phyloP scores from a whole-genome alignment of 495 filamentous ascomycete genomes.

The Cenococcum geophilum region DNA sequence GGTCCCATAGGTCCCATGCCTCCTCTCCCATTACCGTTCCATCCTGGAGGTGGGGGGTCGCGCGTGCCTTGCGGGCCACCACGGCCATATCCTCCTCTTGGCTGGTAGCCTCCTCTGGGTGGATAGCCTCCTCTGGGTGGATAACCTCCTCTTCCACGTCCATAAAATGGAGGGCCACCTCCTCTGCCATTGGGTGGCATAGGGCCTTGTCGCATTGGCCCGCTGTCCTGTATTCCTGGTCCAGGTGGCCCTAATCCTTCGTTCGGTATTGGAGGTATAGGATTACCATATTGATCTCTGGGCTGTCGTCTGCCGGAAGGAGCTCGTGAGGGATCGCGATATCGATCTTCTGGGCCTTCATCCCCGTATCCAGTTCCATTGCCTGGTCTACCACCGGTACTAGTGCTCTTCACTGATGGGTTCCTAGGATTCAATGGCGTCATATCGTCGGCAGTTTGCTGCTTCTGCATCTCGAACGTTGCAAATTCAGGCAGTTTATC shows the following conservation, averaged over 20 bases:
- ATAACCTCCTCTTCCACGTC: slow-evolving; percentile 37
- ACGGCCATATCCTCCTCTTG: slow-evolving; percentile 29
- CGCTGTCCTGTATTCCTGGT: slow-evolving; percentile 42
- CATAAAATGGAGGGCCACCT: slow-evolving; percentile 48
- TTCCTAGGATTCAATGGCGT: slow-evolving; percentile 71
- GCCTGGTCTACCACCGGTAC: slow-evolving; percentile 21
- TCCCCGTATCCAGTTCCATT: slow-evolving; percentile 8
- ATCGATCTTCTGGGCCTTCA: slow-evolving; percentile 15
- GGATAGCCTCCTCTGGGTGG: slow-evolving; percentile 38
- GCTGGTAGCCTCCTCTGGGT: slow-evolving; percentile 45
- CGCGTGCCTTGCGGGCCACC: slow-evolving; percentile 25
- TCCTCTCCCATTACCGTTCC: slow-evolving; percentile 34
- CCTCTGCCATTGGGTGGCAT: slow-evolving; percentile 21
- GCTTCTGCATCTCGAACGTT: slow-evolving; percentile 59
- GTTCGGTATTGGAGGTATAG: slow-evolving; percentile 46
- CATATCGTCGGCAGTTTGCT: slow-evolving; percentile 67
- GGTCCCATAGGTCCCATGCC: slow-evolving; percentile 35
- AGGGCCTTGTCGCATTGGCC: not conserved
- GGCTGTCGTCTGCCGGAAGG: slow-evolving; percentile 34
- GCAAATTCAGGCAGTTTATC: slow-evolving; percentile 70
- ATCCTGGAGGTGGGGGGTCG: slow-evolving; percentile 33
- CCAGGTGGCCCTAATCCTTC: slow-evolving; percentile 39
- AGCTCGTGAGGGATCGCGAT: slow-evolving; percentile 19
- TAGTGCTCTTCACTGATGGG: slow-evolving; percentile 34
- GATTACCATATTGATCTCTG: slow-evolving; percentile 66